Conservation (phyloP, 371 early-diverging fungal species). For the Saksenaea oblongispora region DNA sequence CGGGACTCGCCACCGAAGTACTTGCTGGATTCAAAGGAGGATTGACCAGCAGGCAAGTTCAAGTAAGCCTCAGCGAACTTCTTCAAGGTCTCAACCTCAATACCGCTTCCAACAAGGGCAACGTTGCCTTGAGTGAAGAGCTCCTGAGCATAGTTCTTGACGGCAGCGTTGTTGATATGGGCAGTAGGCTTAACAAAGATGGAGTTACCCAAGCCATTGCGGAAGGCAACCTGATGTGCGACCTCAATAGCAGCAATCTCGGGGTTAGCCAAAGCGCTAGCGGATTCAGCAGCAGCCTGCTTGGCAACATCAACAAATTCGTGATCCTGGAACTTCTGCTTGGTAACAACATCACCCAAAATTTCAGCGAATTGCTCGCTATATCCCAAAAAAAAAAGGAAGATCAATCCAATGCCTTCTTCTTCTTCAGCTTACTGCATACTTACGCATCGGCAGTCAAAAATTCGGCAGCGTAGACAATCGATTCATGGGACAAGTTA, state of each 20-base stretch:
- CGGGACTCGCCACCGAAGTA: conserved; percentile 89
- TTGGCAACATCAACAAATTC: conserved; percentile 81
- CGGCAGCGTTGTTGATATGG: conserved; percentile 59
- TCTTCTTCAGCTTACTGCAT: background rate
- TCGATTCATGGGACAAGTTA: conserved; percentile 80
- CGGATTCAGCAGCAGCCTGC: conserved; percentile 70
- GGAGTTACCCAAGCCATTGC: conserved; percentile 94
- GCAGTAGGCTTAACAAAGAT: conserved; percentile 73
- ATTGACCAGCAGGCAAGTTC: conserved; percentile 47
- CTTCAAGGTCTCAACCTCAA: conserved; percentile 72
- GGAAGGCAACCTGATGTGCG: conserved; percentile 91
- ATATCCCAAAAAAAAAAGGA: conserved; percentile 2
- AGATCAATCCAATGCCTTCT: background rate
- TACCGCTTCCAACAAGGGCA: conserved; percentile 86
- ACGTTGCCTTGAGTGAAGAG: conserved; percentile 74
- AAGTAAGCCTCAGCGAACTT: conserved; percentile 63
- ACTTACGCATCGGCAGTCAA: conserved; percentile 90
- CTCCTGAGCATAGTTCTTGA: conserved; percentile 73
- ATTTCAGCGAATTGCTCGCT: conserved; percentile 89
- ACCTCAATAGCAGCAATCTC: conserved; percentile 74
- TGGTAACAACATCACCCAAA: conserved; percentile 75
- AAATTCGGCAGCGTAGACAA: conserved; percentile 87
- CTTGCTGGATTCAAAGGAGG: conserved; percentile 53
- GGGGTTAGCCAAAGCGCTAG: conserved; percentile 68
- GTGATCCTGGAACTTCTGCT: conserved; percentile 83